Percentiles rank a stretch among this genome's conserved stretches.
Conservation (phyloP, 2,329 filamentous ascomycete species). For the Colletotrichum sp. region DNA sequence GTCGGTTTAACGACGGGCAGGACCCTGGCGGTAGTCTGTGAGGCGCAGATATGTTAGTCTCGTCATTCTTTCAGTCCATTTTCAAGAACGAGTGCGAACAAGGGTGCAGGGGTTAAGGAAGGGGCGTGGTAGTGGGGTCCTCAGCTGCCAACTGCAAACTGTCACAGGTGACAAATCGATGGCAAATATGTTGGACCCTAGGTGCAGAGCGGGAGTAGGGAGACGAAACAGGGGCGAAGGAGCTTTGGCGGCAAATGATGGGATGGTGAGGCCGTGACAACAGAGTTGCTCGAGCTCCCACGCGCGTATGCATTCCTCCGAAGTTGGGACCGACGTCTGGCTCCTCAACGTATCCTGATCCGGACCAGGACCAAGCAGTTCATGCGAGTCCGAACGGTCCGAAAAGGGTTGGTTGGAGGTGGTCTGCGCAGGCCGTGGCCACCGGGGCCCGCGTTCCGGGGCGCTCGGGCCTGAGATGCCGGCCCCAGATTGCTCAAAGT, state of each 20-base stretch:
- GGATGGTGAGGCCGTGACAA: neutral
- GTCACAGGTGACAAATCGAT: conserved; percentile 8
- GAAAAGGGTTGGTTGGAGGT: neutral
- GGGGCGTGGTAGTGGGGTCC: neutral
- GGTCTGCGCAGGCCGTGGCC: neutral
- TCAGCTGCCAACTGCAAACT: neutral
- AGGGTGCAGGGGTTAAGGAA: neutral
- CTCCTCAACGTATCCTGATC: neutral
- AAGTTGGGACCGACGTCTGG: neutral
- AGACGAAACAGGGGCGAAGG: neutral
- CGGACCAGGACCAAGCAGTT: neutral
- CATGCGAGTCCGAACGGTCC: conserved; percentile 16
- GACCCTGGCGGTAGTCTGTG: conserved; percentile 69
- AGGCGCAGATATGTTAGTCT: conserved; percentile 18
- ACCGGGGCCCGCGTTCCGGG: neutral
- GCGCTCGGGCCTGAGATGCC: neutral
- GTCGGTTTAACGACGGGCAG: conserved; percentile 76
- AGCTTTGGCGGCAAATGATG: neutral
- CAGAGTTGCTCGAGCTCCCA: neutral
- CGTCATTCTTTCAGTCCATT: neutral
- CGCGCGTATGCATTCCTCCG: neutral
- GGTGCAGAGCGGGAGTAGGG: neutral
- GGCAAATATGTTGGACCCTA: neutral
- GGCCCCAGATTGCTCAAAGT: neutral
- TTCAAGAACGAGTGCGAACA: neutral